These are phyloP conservation scores for Chlorencoelia australis DNA, from an alignment of 2,329 filamentous ascomycete genomes.

Conservation along the genomic window DNA sequence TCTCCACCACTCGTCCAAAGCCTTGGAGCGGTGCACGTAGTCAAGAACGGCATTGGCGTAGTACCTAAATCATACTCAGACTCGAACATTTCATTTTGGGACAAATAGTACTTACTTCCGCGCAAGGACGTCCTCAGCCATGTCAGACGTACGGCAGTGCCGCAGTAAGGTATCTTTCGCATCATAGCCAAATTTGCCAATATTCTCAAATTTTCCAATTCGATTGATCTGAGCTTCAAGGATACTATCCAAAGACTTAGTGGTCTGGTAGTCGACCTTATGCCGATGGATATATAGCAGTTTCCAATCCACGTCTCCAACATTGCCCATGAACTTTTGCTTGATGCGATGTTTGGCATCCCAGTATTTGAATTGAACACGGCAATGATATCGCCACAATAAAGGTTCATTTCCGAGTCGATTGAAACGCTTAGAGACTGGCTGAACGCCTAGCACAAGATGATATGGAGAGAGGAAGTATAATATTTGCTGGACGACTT, in stretches of 20 bases:
- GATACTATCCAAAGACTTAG: slow-evolving; percentile 53
- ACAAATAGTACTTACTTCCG: slow-evolving; percentile 40
- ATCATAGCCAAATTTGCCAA: slow-evolving; percentile 71
- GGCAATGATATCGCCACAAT: slow-evolving; percentile 73
- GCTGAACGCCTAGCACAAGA: slow-evolving; percentile 37
- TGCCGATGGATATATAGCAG: slow-evolving; percentile 49
- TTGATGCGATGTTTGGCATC: slow-evolving; percentile 50
- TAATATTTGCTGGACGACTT: slow-evolving; percentile 75
- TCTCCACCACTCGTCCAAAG: slow-evolving; percentile 66
- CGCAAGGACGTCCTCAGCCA: slow-evolving; percentile 64
- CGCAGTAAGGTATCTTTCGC: slow-evolving; percentile 73
- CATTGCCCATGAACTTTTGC: slow-evolving; percentile 42
- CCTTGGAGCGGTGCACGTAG: slow-evolving; percentile 70
- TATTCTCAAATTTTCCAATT: slow-evolving; percentile 56
- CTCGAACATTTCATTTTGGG: slow-evolving; percentile 4
- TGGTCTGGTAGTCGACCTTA: slow-evolving; percentile 40
- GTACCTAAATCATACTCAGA: slow-evolving; percentile 45
- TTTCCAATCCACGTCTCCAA: slow-evolving; percentile 64
- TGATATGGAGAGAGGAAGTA: slow-evolving; percentile 48
- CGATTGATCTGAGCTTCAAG: slow-evolving; percentile 61
- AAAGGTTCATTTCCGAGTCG: slow-evolving; percentile 59
- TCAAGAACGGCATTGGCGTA: slow-evolving; percentile 66
- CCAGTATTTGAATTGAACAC: slow-evolving; percentile 64
- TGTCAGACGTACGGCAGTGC: slow-evolving; percentile 47
- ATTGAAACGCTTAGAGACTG: slow-evolving; percentile 53